Evolutionary conservation across 164 flowering plant genomes (phyloP).

Genomic region (Taxillus chinensis): DNA sequence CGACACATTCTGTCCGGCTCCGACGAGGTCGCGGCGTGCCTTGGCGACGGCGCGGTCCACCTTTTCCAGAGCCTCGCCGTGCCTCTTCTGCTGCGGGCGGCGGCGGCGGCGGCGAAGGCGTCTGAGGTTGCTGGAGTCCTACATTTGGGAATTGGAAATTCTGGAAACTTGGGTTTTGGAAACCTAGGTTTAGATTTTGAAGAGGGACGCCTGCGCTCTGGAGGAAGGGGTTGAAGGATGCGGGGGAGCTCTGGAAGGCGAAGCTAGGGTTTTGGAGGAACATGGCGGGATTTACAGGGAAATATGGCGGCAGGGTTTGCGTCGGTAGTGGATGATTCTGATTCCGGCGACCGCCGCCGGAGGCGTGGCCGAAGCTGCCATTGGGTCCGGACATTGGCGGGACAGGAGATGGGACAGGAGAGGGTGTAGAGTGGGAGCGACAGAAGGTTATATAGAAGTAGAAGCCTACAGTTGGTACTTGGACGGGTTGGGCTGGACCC

Average conservation of each 20-base stretch:
- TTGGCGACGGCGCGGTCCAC: conserved; percentile 36
- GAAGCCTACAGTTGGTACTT: no score
- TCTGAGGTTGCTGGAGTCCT: background rate
- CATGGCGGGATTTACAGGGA: background rate
- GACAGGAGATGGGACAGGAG: background rate
- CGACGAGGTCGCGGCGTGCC: conserved; percentile 33
- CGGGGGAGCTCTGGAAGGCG: conserved; percentile 6
- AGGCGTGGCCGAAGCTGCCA: background rate
- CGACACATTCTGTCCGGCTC: conserved; percentile 46
- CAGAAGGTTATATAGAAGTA: no score
- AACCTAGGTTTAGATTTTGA: background rate
- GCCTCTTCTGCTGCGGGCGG: background rate
- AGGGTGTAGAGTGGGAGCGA: background rate
- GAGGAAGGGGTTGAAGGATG: background rate
- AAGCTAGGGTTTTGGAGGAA: background rate
- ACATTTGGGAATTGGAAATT: background rate
- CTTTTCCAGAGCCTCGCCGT: conserved; percentile 19
- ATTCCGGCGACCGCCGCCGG: conserved; percentile 1
- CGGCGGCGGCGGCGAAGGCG: background rate
- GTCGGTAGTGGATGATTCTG: background rate
- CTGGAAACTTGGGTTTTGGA: background rate
- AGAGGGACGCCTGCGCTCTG: background rate
- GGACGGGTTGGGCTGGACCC: no score
- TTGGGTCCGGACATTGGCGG: conserved; percentile 7
- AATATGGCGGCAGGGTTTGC: background rate